Conservation (phyloP, 2,329 filamentous ascomycete species). For the Monosporascus sp. region DNA sequence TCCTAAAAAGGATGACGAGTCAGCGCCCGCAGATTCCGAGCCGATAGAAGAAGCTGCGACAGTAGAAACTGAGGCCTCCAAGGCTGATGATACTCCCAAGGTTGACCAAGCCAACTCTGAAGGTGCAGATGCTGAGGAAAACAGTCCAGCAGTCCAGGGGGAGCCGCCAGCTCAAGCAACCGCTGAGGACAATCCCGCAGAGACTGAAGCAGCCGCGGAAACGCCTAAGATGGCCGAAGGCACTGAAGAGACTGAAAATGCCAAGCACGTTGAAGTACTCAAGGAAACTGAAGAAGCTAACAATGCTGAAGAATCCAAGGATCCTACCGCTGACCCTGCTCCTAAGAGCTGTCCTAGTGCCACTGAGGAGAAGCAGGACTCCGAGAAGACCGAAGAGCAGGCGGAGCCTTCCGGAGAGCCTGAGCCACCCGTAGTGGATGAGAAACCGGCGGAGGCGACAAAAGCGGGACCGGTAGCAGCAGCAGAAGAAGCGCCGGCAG, state of each 20-base stretch:
- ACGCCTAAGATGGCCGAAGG: not conserved
- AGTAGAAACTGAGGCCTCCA: not conserved
- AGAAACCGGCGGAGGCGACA: not conserved
- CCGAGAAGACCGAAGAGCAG: not conserved
- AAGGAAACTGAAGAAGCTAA: not conserved
- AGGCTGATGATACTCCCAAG: no score
- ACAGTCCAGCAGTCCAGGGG: not conserved
- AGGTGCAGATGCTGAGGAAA: slow-evolving; percentile 1
- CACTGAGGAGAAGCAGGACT: not conserved
- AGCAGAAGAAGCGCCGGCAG: not conserved
- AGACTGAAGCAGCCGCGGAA: not conserved
- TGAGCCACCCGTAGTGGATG: not conserved
- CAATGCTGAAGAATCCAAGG: not conserved
- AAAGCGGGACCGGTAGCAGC: not conserved
- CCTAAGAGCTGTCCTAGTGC: not conserved
- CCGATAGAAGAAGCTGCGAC: not conserved
- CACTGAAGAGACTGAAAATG: not conserved
- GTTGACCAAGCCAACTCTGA: slow-evolving; percentile 2
- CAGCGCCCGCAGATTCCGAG: not conserved
- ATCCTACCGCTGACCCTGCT: not conserved
- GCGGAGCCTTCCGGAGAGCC: not conserved
- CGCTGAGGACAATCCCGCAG: not conserved
- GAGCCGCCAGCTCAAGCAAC: not conserved
- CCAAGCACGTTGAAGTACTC: not conserved
- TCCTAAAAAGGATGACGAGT: not conserved